Evolutionary conservation across 2,329 filamentous ascomycete species (phyloP).

Genomic region (Colletotrichum agaves): DNA sequence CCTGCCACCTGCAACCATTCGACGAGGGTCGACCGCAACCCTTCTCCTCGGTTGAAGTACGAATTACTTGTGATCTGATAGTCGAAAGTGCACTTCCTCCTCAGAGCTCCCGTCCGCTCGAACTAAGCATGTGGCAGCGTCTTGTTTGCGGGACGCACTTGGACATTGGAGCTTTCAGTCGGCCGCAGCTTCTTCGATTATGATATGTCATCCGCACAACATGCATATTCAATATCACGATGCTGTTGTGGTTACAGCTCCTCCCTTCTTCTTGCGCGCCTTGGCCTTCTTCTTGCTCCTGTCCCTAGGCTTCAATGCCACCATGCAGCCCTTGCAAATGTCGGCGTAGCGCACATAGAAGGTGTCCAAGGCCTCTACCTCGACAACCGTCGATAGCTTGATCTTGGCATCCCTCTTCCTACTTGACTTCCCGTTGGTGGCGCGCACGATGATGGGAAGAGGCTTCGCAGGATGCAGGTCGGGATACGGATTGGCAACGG

Average conservation of each 20-base stretch:
- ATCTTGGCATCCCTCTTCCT: constrained; percentile 67
- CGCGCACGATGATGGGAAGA: constrained; percentile 82
- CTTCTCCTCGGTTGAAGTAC: too few relatives aligned
- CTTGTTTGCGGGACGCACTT: too few relatives aligned
- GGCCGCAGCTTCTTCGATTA: too few relatives aligned
- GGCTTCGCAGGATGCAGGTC: constrained; percentile 69
- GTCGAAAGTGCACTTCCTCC: too few relatives aligned
- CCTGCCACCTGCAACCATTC: too few relatives aligned
- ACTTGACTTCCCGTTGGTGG: constrained; percentile 80
- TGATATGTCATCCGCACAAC: too few relatives aligned
- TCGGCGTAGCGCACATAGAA: constrained; percentile 92
- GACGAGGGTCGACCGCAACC: too few relatives aligned
- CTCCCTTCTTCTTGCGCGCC: constrained; percentile 74
- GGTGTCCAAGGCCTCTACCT: constrained; percentile 76
- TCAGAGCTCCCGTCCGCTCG: too few relatives aligned
- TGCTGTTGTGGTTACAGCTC: not conserved
- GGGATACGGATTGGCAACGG: constrained; percentile 61
- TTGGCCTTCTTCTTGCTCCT: constrained; percentile 86
- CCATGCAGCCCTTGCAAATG: constrained; percentile 89
- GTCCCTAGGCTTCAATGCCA: constrained; percentile 90
- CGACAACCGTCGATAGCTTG: constrained; percentile 86
- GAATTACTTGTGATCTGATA: too few relatives aligned
- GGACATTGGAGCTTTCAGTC: too few relatives aligned
- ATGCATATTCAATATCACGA: not conserved
- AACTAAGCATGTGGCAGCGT: too few relatives aligned